A percentile compares a stretch with the other conserved stretches of the same genome.
Conservation (phyloP, 2,329 filamentous ascomycete species). For the Pseudocercospora eumusae region DNA sequence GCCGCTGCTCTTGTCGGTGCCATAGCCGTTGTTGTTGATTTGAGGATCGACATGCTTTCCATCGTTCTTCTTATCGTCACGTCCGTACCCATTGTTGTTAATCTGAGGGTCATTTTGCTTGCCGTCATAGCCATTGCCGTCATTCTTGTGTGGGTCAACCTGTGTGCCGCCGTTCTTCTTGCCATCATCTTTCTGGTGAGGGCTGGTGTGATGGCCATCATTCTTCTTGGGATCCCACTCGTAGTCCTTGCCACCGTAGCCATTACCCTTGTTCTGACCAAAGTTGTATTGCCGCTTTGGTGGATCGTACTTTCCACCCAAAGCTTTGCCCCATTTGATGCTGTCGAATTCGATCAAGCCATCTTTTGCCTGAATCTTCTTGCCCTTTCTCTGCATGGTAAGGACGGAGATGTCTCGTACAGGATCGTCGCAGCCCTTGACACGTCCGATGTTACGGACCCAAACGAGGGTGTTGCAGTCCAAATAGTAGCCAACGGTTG, state of each 20-base stretch:
- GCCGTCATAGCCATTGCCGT: not conserved
- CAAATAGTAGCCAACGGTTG: not conserved
- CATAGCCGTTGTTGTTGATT: not conserved
- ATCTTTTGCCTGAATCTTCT: not conserved
- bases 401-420: not conserved
- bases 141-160: not conserved
- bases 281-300: not conserved
- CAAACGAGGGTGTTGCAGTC: slow-evolving; percentile 5
- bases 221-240: not conserved
- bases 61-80: not conserved
- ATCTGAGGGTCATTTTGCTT: not conserved
- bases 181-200: not conserved
- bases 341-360: not conserved
- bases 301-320: not conserved
- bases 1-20: not conserved
- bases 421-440: not conserved
- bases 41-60: not conserved
- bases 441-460: not conserved
- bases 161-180: not conserved
- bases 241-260: not conserved
- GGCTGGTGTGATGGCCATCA: not conserved
- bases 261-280: no score
- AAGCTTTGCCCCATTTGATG: not conserved
- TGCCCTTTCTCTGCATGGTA: slow-evolving; percentile 1
- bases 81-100: not conserved